Conservation (phyloP, 2,329 filamentous ascomycete genomes). For the Blastomyces gilchristii region DNA sequence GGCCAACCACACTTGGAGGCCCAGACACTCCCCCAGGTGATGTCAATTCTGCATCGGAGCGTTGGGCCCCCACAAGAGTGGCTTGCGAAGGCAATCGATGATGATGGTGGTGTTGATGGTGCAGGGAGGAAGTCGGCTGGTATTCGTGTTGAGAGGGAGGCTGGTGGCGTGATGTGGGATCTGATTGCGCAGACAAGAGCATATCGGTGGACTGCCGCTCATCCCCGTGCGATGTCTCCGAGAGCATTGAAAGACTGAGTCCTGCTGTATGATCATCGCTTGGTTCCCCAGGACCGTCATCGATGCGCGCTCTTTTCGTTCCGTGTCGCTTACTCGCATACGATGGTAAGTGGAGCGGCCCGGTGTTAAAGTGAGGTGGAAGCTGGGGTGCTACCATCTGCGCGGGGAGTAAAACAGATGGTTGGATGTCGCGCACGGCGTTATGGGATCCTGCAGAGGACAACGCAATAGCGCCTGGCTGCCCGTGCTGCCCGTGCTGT, state of each 20-base stretch:
- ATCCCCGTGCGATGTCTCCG: slow-evolving; percentile 24
- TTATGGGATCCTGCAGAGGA: slow-evolving; percentile 24
- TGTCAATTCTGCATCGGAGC: slow-evolving; percentile 44
- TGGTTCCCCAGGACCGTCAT: slow-evolving; percentile 22
- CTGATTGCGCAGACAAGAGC: slow-evolving; percentile 26
- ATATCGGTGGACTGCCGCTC: slow-evolving; percentile 27
- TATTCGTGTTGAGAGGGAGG: slow-evolving; percentile 24
- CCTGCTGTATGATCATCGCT: slow-evolving; percentile 22
- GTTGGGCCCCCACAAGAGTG: slow-evolving; percentile 56
- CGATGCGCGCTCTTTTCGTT: slow-evolving; percentile 28
- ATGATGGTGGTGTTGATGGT: slow-evolving; percentile 59
- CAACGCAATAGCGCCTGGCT: slow-evolving; percentile 24
- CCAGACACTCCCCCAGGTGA: slow-evolving; percentile 43
- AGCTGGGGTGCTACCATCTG: slow-evolving; percentile 29
- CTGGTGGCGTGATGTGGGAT: slow-evolving; percentile 24
- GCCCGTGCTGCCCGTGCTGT: slow-evolving; percentile 16
- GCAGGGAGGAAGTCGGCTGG: slow-evolving; percentile 35
- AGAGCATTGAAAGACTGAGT: slow-evolving; percentile 26
- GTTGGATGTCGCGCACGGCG: slow-evolving; percentile 25
- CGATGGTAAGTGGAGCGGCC: slow-evolving; percentile 24
- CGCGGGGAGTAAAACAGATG: slow-evolving; percentile 24
- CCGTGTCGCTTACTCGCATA: slow-evolving; percentile 22
- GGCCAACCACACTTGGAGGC: slow-evolving; percentile 75
- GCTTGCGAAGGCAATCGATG: slow-evolving; percentile 67
- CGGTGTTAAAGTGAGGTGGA: slow-evolving; percentile 27